phyloP scores from a whole-genome alignment of 768 basidiomycete genomes.

The Lentinula lateritia region DNA sequence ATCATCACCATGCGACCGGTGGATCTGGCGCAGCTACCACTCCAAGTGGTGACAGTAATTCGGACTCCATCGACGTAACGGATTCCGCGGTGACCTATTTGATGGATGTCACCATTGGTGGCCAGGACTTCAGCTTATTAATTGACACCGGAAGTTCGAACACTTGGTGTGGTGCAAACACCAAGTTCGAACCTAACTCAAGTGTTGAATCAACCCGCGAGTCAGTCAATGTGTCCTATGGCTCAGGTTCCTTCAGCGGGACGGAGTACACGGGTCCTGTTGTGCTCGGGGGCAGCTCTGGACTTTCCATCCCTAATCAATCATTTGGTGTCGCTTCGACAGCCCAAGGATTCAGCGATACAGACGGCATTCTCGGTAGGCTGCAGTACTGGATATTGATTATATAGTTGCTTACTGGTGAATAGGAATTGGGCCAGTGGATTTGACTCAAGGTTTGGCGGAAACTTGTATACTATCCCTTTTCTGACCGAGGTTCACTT shows the following conservation, averaged over 20 bases:
- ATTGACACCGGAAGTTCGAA: constrained; percentile 34
- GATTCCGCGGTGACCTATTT: constrained; percentile 56
- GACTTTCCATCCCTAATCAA: constrained; percentile 39
- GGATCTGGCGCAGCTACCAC: constrained; percentile 10
- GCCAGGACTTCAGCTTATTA: background rate
- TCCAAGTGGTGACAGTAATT: constrained; percentile 7
- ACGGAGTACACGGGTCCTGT: constrained; percentile 34
- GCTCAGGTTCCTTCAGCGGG: constrained; percentile 48
- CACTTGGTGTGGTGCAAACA: constrained; percentile 53
- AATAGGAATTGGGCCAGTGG: constrained; percentile 43
- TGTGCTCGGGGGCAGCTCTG: constrained; percentile 1
- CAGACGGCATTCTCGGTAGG: constrained; percentile 51
- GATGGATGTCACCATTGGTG: constrained; percentile 44
- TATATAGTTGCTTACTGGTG: background rate
- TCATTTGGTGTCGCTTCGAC: constrained; percentile 41
- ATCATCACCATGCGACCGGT: constrained; percentile 10
- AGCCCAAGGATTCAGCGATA: constrained; percentile 36
- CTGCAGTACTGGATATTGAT: background rate
- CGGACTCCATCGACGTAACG: constrained; percentile 48
- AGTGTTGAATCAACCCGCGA: constrained; percentile 5
- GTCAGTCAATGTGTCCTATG: constrained; percentile 44
- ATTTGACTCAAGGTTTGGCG: constrained; percentile 31
- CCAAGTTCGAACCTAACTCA: constrained; percentile 29
- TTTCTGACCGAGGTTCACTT: background rate
- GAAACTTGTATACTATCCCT: background rate